Evolutionary conservation across 2,329 filamentous ascomycete species (phyloP), one percentile per base, ranked within the genome.

Genomic region (Fusarium sublunatum): DNA sequence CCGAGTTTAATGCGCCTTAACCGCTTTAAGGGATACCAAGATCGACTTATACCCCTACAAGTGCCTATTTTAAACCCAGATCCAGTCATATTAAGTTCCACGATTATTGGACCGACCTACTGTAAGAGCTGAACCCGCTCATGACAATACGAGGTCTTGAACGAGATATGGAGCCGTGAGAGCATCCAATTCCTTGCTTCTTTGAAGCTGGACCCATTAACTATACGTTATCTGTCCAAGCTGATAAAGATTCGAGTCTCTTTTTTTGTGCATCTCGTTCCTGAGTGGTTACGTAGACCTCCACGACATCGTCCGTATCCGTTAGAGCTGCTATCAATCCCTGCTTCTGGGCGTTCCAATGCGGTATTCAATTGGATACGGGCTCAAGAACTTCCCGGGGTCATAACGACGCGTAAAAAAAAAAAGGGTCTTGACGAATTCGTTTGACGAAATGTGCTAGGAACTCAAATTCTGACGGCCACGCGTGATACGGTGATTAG

Each of bases 261-360:
- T 43, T 40, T 24, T 58, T 31, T 36, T 15, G 45, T 39, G 10
- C 25, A 48, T 15, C 38, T 29, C 57, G 54, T 65, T 62, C 58
- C 47, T 45, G 22, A 58, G 44, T 49, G 58, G 52, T 44, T 39
- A 31, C 57, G 32, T 31, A 26, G 24, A 51, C 48, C 52, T 62
- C 47, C 43, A 47, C 43, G 39, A 35, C 29, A 19, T n/a, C 41
- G 15, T 35, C 53, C 49, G 46, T 60, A 67, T 66, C 49, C 40
- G 58, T 66, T 53, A 39, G 32, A 44, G 34, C 49, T 58, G 39
- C 46, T 32, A 13, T 12, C 25, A 24, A 45, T 50, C 58, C 55
- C 63, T 66, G 53, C 44, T 56, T 54, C 53, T 62, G 41, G 58
- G 63, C 63, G 63, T 66, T 49, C 67, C 60, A 52, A 56, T 25